Evolutionary conservation across 805 yeast genomes (phyloP).

Genomic region (Metschnikowia henanensis): DNA sequence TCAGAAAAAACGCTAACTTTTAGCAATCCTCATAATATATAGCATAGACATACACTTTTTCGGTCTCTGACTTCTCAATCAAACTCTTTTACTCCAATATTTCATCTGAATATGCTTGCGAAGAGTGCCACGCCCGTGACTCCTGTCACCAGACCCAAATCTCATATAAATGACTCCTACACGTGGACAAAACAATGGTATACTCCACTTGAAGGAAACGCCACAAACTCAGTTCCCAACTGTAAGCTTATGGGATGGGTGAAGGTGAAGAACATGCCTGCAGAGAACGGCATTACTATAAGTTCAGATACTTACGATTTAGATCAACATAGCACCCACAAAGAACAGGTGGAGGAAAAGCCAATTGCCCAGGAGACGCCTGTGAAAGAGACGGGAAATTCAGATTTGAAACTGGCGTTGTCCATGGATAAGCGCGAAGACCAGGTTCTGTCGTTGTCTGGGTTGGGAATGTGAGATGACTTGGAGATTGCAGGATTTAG

Average conservation of each 20-base stretch:
- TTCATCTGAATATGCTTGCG: conserved; percentile 11
- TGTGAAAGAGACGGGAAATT: conserved; percentile 14
- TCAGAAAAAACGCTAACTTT: not conserved
- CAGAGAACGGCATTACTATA: conserved; percentile 7
- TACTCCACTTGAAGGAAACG: conserved; percentile 22
- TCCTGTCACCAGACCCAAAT: conserved; percentile 20
- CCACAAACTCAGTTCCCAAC: conserved; percentile 12
- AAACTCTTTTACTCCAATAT: not conserved
- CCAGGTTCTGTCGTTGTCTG: conserved; percentile 22
- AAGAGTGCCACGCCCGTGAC: conserved; percentile 22
- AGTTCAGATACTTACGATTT: conserved; percentile 46
- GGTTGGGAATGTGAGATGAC: conserved; percentile 20
- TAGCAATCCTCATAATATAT: not conserved
- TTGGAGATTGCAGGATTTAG: not conserved
- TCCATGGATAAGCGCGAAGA: conserved; percentile 26
- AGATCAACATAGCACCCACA: conserved; percentile 32
- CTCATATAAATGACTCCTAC: conserved; percentile 17
- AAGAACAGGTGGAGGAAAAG: conserved; percentile 47
- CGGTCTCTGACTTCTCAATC: not conserved
- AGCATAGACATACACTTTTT: not conserved
- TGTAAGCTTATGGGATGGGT: conserved; percentile 39
- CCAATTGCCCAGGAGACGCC: conserved; percentile 24
- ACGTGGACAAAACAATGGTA: conserved; percentile 45
- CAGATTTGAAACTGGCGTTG: conserved; percentile 26
- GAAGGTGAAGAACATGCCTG: conserved; percentile 21